A percentile compares a stretch with the other conserved stretches of the same genome.
phyloP scores from a whole-genome alignment of 164 flowering plant species.

The Pachysandra terminalis region DNA sequence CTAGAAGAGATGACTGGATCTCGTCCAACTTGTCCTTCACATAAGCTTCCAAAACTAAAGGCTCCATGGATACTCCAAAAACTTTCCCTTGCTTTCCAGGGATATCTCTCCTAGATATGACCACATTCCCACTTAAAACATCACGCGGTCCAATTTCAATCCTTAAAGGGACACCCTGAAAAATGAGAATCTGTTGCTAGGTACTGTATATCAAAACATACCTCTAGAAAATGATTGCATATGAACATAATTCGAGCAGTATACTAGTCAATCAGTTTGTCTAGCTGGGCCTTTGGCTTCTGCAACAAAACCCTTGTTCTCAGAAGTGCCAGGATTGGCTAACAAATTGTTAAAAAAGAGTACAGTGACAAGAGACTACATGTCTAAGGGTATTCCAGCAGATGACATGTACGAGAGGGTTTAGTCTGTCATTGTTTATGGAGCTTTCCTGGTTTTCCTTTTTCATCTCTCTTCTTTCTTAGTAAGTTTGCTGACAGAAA shows the following conservation, averaged over 20 bases:
- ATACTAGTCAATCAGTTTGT: no score
- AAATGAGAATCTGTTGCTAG: constrained; percentile 3
- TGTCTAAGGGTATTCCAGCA: no score
- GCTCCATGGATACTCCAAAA: constrained; percentile 83
- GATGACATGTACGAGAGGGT: no score
- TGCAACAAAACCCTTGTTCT: no score
- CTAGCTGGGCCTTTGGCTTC: no score
- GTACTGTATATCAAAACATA: not conserved
- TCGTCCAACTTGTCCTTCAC: constrained; percentile 73
- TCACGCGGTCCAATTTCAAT: constrained; percentile 98
- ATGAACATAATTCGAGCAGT: not conserved
- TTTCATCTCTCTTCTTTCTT: no score
- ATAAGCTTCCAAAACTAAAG: constrained; percentile 51
- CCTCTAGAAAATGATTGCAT: not conserved
- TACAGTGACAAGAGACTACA: no score
- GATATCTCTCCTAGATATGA: constrained; percentile 85
- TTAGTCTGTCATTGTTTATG: no score
- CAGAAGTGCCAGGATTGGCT: no score
- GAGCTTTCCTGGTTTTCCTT: no score
- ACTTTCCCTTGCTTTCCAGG: constrained; percentile 94
- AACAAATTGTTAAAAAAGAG: no score
- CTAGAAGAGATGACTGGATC: constrained; percentile 74
- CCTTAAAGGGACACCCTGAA: constrained; percentile 89
- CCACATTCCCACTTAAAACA: constrained; percentile 78
- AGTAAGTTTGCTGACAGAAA: not conserved